A percentile compares a stretch with the other conserved stretches of the same genome.
These are phyloP conservation scores for Colletotrichum graminicola DNA, from an alignment of 2,329 filamentous ascomycete genomes.

Conservation along the genomic window DNA sequence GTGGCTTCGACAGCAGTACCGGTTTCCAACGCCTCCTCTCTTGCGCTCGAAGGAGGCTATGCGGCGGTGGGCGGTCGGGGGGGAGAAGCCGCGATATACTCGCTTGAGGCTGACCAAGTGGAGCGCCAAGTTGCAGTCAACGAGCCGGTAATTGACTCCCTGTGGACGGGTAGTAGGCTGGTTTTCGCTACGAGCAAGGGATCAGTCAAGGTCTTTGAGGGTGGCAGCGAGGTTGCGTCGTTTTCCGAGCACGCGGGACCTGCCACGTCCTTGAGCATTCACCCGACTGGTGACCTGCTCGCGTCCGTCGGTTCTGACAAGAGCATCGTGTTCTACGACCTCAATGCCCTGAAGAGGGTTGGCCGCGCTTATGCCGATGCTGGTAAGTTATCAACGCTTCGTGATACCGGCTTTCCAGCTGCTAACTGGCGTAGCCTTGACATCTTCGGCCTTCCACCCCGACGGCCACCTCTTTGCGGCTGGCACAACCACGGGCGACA, in stretches of 20 bases:
- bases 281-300: slow-evolving; percentile 85
- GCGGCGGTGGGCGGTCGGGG: slow-evolving; percentile 82
- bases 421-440: slow-evolving; percentile 69
- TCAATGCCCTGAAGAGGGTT: slow-evolving; percentile 74
- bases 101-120: slow-evolving; percentile 74
- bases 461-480: slow-evolving; percentile 95
- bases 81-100: slow-evolving; percentile 81
- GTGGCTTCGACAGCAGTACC: slow-evolving; percentile 60
- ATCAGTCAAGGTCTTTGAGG: slow-evolving; percentile 82
- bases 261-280: slow-evolving; percentile 80
- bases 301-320: slow-evolving; percentile 93
- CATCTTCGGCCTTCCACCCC: slow-evolving; percentile 88
- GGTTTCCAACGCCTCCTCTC: slow-evolving; percentile 62
- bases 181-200: slow-evolving; percentile 82
- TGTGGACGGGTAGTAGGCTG: slow-evolving; percentile 76
- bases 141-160: slow-evolving; percentile 74
- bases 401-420: slow-evolving; percentile 9
- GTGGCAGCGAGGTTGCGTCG: slow-evolving; percentile 75
- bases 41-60: slow-evolving; percentile 69
- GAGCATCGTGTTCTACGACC: slow-evolving; percentile 90
- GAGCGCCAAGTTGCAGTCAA: slow-evolving; percentile 75
- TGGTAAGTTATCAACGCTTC: slow-evolving; percentile 26
- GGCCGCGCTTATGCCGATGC: slow-evolving; percentile 85
- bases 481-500: slow-evolving; percentile 81
- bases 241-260: slow-evolving; percentile 87